phyloP scores from a whole-genome alignment of 2,329 filamentous ascomycete genomes.

The Sphaerostilbella broomeana region DNA sequence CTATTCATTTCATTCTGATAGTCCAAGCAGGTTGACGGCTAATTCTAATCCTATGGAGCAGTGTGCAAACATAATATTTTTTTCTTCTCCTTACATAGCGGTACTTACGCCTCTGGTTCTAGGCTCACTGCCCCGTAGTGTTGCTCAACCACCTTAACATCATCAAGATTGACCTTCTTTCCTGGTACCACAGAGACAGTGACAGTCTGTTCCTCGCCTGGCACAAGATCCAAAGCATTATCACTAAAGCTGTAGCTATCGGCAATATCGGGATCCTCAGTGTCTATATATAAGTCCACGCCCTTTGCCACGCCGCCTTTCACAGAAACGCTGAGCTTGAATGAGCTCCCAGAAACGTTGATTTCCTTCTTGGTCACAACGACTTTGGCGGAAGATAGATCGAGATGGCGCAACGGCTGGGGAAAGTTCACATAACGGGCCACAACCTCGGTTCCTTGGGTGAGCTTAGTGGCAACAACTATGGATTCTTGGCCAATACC shows the following conservation, averaged over 20 bases:
- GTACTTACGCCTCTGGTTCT: not conserved
- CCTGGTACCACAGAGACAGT: conserved; percentile 1
- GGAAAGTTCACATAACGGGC: conserved; percentile 8
- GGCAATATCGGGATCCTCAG: conserved; percentile 1
- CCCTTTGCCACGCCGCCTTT: conserved; percentile 5
- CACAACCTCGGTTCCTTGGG: not conserved
- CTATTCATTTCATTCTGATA: no score
- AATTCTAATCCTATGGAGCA: no score
- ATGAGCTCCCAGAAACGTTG: not conserved
- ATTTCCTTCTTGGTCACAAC: not conserved
- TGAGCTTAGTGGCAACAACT: conserved; percentile 3
- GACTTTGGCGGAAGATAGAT: not conserved
- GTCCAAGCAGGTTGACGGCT: no score
- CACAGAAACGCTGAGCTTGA: conserved; percentile 1
- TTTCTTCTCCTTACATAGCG: no score
- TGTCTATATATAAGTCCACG: conserved; percentile 3
- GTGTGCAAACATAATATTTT: no score
- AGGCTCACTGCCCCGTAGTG: conserved; percentile 1
- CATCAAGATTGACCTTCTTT: not conserved
- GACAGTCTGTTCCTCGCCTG: conserved; percentile 7
- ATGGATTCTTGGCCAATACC: conserved; percentile 3
- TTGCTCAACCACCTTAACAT: conserved; percentile 1
- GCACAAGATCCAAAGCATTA: conserved; percentile 4
- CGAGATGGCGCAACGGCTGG: conserved; percentile 5
- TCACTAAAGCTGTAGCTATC: conserved; percentile 5